Conservation (phyloP, 352 stramenopile species). For the Phytophthora sansomeana region DNA sequence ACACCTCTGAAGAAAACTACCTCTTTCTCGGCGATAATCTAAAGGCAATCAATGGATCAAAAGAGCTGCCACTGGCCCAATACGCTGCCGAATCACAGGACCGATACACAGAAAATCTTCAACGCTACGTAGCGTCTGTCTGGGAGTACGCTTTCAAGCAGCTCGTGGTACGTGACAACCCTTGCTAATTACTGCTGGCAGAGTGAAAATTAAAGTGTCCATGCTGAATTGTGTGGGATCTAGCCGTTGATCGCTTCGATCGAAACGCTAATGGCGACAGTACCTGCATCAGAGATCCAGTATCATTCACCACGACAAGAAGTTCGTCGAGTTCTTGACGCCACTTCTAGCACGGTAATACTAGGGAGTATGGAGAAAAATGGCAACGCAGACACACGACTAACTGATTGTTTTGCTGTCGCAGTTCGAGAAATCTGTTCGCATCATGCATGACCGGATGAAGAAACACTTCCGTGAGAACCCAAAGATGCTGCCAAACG, state of each 20-base stretch:
- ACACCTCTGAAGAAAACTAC: slow-evolving; percentile 64
- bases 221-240: background rate
- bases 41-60: slow-evolving; percentile 49
- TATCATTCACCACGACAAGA: slow-evolving; percentile 74
- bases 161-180: slow-evolving; percentile 43
- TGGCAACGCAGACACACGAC: no score
- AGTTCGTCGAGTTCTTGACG: slow-evolving; percentile 58
- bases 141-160: slow-evolving; percentile 79
- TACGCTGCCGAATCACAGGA: slow-evolving; percentile 55
- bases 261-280: slow-evolving; percentile 56
- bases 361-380: background rate
- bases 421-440: slow-evolving; percentile 76
- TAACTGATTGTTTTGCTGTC: slow-evolving; percentile 15
- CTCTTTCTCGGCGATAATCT: slow-evolving; percentile 69
- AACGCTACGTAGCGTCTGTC: slow-evolving; percentile 64
- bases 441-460: slow-evolving; percentile 73
- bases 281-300: slow-evolving; percentile 70
- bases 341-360: slow-evolving; percentile 46
- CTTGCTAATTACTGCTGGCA: background rate
- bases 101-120: slow-evolving; percentile 52
- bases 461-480: slow-evolving; percentile 76
- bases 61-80: slow-evolving; percentile 57
- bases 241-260: slow-evolving; percentile 66
- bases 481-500: slow-evolving; percentile 54
- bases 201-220: background rate